These are phyloP conservation scores for Leptographium lundbergii DNA, from an alignment of 2,329 filamentous ascomycete genomes.

Conservation along the genomic window DNA sequence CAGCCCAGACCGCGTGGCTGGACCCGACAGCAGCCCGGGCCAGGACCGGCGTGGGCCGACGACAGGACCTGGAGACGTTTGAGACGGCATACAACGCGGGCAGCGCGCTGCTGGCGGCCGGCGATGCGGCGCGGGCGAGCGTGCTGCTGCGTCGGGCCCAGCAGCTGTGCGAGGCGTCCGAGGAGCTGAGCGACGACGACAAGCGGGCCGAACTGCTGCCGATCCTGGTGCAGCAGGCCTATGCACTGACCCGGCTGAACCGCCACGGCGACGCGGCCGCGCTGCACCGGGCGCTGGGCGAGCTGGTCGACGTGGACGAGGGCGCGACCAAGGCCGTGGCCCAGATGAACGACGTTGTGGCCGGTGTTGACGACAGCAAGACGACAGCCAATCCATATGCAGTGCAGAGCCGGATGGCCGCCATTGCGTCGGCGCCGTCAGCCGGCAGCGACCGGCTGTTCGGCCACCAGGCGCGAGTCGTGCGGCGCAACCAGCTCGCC, in stretches of 20 bases:
- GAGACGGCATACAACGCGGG: slow-evolving; percentile 74
- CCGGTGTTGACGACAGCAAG: background rate
- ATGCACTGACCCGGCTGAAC: slow-evolving; percentile 54
- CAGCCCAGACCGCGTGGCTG: slow-evolving; percentile 62
- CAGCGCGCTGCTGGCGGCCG: slow-evolving; percentile 58
- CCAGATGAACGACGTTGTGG: slow-evolving; percentile 45
- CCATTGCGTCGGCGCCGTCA: slow-evolving; percentile 32
- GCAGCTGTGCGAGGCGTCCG: slow-evolving; percentile 58
- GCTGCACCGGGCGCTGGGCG: slow-evolving; percentile 39
- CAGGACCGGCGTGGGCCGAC: slow-evolving; percentile 20
- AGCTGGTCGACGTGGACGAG: slow-evolving; percentile 49
- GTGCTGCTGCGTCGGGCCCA: slow-evolving; percentile 57
- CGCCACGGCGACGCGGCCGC: slow-evolving; percentile 52
- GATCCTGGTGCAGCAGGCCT: slow-evolving; percentile 65
- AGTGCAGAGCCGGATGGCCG: slow-evolving; percentile 47
- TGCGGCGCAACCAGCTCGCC: slow-evolving; percentile 51
- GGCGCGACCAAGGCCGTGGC: slow-evolving; percentile 51
- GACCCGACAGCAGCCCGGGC: slow-evolving; percentile 38
- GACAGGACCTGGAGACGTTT: slow-evolving; percentile 59
- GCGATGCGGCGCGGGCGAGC: slow-evolving; percentile 51
- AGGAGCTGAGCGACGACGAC: slow-evolving; percentile 62
- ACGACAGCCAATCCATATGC: slow-evolving; percentile 49
- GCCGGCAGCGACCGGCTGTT: slow-evolving; percentile 53
- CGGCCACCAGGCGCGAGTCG: slow-evolving; percentile 50
- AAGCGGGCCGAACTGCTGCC: slow-evolving; percentile 62